Evolutionary conservation across 2,329 filamentous ascomycete genomes (phyloP), one percentile per base, ranked within the genome.

Genomic region (Dryadomyces sulphureus): DNA sequence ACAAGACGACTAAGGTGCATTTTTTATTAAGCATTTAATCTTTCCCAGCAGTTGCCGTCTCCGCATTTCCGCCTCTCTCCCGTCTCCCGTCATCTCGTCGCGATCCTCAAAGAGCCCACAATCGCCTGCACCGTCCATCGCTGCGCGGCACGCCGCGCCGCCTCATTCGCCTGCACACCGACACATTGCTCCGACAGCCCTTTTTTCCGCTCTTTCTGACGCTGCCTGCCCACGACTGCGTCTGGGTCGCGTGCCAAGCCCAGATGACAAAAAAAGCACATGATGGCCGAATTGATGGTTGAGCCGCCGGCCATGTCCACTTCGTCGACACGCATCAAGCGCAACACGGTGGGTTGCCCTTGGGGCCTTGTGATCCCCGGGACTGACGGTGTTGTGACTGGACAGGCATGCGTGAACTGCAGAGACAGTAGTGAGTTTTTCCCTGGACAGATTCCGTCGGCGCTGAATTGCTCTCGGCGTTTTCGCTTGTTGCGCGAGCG

Each of bases 361-460:
- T 43, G 8, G 39, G 32, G 20, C 9, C 27, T 14, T 32, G 9
- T 14, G 27, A 9, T 20, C 3, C 36, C 9, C 16, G 16, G 22
- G 32, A 17, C 36, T 45, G 24, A 32, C 24, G 27, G 27, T 9
- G 9, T 27, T 36, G 34, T 36, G 19, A 16, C 19, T 19, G 38
- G 19, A n/a, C 38, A 54, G 53, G 53, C 53, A 1, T 54, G 53
- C 35, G 49, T 54, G 25, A 53, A 54, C 48, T 54, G 53, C 48
- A 48, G 53, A 49, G 53, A 54, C 47, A 54, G 53, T 41, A 54
- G 53, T 54, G 52, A 48, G 52, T 35, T 34, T 38, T 25, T 35
- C 17, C 16, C 34, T 35, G 12, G 3, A 43, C 35, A 17, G 40
- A 43, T 43, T 41, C 39, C 42, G 41, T 51, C 49, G 49, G 51